Conservation (phyloP, 2,329 filamentous ascomycete species). For the Knufia fluminis region DNA sequence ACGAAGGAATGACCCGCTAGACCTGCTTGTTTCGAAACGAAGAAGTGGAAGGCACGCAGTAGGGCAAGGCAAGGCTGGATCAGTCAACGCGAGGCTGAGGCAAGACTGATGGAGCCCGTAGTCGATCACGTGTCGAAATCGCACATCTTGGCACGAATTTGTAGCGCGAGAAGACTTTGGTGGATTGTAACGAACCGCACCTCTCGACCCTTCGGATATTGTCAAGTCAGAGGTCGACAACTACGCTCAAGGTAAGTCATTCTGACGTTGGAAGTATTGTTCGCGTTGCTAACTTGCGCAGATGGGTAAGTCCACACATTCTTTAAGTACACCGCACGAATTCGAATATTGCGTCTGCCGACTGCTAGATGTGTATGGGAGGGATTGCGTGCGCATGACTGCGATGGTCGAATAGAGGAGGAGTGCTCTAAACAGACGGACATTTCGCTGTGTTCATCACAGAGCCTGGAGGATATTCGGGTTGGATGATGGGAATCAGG, state of each 20-base stretch:
- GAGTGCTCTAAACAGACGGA: too few species aligned
- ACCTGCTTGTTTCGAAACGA: too few species aligned
- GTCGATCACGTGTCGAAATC: slow-evolving; percentile 9
- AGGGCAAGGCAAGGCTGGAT: too few species aligned
- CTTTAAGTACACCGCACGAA: neutral
- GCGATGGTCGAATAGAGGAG: neutral
- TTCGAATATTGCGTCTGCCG: neutral
- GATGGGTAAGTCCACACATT: slow-evolving; percentile 51
- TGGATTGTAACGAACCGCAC: neutral
- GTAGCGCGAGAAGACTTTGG: slow-evolving; percentile 1
- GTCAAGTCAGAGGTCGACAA: slow-evolving; percentile 14
- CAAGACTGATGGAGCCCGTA: too few species aligned
- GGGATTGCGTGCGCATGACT: neutral
- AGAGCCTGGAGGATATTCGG: too few species aligned
- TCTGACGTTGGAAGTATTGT: slow-evolving; percentile 17
- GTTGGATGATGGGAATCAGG: too few species aligned
- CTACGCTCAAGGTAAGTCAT: slow-evolving; percentile 40
- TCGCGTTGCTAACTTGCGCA: slow-evolving; percentile 29
- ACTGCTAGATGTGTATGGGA: neutral
- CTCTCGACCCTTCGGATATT: neutral
- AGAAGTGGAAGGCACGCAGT: too few species aligned
- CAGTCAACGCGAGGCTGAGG: too few species aligned
- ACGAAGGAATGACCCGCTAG: too few species aligned
- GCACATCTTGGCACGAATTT: slow-evolving; percentile 13
- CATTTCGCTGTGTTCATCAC: too few species aligned